Evolutionary conservation across 2,329 filamentous ascomycete genomes (phyloP), one percentile per base, ranked within the genome.

Genomic region (Lasiodiplodia hormozganensis): DNA sequence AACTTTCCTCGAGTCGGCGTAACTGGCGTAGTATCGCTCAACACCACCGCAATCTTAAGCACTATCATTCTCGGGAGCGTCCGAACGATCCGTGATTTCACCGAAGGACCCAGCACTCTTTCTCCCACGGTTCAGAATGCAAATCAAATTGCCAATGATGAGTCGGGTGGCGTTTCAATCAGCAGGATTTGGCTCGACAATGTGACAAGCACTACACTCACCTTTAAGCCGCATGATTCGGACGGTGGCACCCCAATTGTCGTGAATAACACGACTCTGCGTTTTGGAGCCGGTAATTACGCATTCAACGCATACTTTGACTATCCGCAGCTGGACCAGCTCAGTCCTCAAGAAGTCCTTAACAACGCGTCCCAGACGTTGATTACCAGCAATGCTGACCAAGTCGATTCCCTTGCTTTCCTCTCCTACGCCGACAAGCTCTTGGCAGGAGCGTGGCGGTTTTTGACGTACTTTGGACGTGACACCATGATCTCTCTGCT

Each of bases 401-500:
- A 87, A 65, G 82, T 84, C 0, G 81, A 80, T 0, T 87, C 87
- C 0, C 77, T 90, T 0, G 86, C 87, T 0, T 90, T 91, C 76
- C 78, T 91, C 4, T 90, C 89, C 0, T 91, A 90, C 71, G 85
- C 82, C 0, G 80, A 87, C 38, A 91, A 90, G 71, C 79, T 91
- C 0, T 80, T 89, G 2, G 88, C 89, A 1, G 88, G 88, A 12
- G 87, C 86, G 4, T 91, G 88, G 89, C 80, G 88, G 1, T 91
- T 90, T 71, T 76, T 91, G 54, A 90, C 88, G 0, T 91, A 90
- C 73, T 90, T 91, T 76, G 88, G 88, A 0, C 84, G 88, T 12
- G 88, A 91, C 73, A 88, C 85, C 70, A 88, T 90, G 82, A 88
- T 91, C 49, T 82, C 86, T 1, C 80, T 85, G 16, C 81, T 90